A percentile compares a stretch with the other conserved stretches of the same genome.
Conservation (phyloP, 305 asterid genomes). For the Solanum chacoense region DNA sequence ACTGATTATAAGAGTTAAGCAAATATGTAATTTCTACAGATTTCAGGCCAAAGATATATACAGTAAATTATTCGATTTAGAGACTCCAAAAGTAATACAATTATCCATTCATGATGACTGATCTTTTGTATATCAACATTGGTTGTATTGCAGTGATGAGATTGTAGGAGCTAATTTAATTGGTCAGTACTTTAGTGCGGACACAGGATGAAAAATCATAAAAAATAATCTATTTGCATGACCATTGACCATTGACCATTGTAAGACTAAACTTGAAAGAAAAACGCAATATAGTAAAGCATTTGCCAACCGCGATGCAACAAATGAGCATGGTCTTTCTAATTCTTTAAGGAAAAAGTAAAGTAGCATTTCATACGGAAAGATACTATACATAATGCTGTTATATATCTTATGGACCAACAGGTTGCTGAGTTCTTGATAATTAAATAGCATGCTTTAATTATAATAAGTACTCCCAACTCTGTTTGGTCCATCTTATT, state of each 20-base stretch:
- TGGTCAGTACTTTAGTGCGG: not conserved
- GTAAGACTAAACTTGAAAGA: not conserved
- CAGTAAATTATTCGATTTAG: not conserved
- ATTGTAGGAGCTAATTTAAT: too few species aligned
- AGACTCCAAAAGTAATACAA: not conserved
- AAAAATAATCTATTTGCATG: not conserved
- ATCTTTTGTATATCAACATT: not conserved
- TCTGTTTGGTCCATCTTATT: not conserved
- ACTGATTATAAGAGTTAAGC: not conserved
- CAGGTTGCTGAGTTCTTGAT: not conserved
- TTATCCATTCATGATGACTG: not conserved
- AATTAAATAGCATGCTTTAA: not conserved
- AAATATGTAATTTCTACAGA: not conserved
- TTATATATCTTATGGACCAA: not conserved
- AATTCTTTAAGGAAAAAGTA: not conserved
- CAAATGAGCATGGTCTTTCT: not conserved
- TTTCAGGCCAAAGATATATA: not conserved
- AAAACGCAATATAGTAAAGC: not conserved
- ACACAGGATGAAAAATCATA: not conserved
- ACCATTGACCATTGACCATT: not conserved
- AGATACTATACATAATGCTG: not conserved
- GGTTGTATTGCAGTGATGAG: not conserved
- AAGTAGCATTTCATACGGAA: not conserved
- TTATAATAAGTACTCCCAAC: not conserved
- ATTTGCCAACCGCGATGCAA: not conserved